Evolutionary conservation across 495 filamentous ascomycete species (phyloP).

Genomic region (Tetracladium setigerum): DNA sequence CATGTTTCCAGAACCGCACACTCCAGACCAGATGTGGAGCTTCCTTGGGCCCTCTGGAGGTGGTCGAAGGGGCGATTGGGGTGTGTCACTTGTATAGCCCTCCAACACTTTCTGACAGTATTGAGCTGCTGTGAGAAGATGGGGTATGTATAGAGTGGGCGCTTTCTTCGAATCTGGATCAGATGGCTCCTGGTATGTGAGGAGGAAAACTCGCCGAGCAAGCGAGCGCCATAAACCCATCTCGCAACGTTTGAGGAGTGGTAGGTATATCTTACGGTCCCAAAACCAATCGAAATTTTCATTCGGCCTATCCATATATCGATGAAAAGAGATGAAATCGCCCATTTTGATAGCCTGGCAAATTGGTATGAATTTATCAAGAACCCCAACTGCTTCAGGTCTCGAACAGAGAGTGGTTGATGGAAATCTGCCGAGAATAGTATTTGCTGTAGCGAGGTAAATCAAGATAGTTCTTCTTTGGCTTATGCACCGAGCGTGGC

Average conservation of each 20-base stretch:
- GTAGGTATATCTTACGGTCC: conserved; percentile 63
- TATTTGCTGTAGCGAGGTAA: conserved; percentile 75
- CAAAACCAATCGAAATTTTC: conserved; percentile 61
- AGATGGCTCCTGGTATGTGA: conserved; percentile 42
- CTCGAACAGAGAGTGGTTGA: conserved; percentile 53
- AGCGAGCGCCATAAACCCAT: conserved; percentile 80
- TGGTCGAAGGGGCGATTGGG: conserved; percentile 29
- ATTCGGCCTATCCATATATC: conserved; percentile 43
- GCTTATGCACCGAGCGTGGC: conserved; percentile 53
- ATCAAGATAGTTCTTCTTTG: conserved; percentile 77
- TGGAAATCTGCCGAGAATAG: conserved; percentile 82
- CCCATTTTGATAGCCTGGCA: conserved; percentile 67
- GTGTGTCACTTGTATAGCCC: conserved; percentile 25
- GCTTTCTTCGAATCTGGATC: conserved; percentile 45
- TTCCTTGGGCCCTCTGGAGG: conserved; percentile 37
- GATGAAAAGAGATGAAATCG: conserved; percentile 68
- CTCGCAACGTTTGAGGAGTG: conserved; percentile 65
- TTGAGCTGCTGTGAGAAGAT: conserved; percentile 42
- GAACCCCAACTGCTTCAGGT: conserved; percentile 65
- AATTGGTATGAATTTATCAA: conserved; percentile 64
- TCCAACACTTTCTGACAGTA: conserved; percentile 46
- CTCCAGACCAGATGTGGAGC: conserved; percentile 39
- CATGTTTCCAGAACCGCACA: conserved; percentile 40
- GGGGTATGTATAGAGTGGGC: conserved; percentile 46
- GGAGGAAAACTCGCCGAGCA: conserved; percentile 65